Evolutionary conservation across 139 green algal genomes (phyloP).

Genomic region (Yamagishiella unicocca): DNA sequence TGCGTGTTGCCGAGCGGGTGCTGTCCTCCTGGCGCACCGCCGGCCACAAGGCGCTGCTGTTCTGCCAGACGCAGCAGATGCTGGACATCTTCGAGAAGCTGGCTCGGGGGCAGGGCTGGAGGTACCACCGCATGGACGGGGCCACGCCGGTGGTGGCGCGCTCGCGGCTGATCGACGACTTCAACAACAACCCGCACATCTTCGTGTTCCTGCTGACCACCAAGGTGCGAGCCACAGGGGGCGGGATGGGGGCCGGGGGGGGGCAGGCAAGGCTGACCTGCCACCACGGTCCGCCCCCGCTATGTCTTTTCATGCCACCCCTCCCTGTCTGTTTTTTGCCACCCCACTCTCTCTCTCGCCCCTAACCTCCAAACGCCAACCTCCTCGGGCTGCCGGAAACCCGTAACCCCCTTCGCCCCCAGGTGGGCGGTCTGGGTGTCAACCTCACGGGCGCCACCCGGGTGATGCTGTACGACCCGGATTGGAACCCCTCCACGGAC

Average conservation of each 20-base stretch:
- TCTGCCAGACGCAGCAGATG: constrained; percentile 98
- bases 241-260: neutral
- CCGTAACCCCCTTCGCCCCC: neutral
- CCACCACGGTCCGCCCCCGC: no score
- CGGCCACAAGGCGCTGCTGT: constrained; percentile 89
- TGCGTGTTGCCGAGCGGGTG: constrained; percentile 82
- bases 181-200: constrained; percentile 84
- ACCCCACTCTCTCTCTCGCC: no score
- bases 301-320: no score
- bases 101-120: constrained; percentile 62
- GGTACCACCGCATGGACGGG: constrained; percentile 97
- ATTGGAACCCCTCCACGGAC: constrained; percentile 98
- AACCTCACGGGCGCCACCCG: constrained; percentile 97
- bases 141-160: constrained; percentile 81
- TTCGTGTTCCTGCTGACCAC: constrained; percentile 98
- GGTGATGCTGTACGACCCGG: constrained; percentile 96
- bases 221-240: constrained; percentile 56
- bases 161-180: constrained; percentile 87
- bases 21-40: constrained; percentile 83
- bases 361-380: no score
- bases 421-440: constrained; percentile 95
- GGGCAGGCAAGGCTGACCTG: no score
- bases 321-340: no score
- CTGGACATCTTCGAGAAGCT: constrained; percentile 96
- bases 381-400: no score